Evolutionary conservation across 1,284 basidiomycete genomes (phyloP), one percentile per base, ranked within the genome.

Genomic region (Coniferiporia weirii): DNA sequence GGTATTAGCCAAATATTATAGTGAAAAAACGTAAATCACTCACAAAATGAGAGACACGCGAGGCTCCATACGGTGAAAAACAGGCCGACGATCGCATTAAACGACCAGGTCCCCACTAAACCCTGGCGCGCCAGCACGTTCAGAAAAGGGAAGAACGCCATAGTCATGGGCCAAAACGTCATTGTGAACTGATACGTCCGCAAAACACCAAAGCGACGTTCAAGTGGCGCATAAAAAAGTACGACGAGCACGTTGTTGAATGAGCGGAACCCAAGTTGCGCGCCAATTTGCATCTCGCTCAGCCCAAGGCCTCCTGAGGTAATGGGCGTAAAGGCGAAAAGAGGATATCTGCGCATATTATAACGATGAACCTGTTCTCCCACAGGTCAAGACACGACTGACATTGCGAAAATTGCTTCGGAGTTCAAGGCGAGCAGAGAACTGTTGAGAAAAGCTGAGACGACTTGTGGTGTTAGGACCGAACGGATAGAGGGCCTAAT

Each of bases 311-410:
- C 67, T 19, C 66, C 67, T 34, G 65, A 66, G 2, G 46, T 40
- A 44, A 67, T 61, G 27, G 66, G 65, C 3, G 67, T 68, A 53
- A 62, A 67, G 40, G 64, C 64, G 47, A 68, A 68, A n/a, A 68
- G 46, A 13, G 66, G 63, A 56, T 62, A 66, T 52, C 65, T 64
- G 50, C 15, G 49, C 17, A 32, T 40, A 48, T 52, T 43, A 49
- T 12, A 17, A n/a, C 35, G 4, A 22, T 35, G 13, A 34, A 19
- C 6, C 34, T 40, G 12, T 40, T 15, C 36, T 9, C 32, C 19
- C 43, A 36, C 34, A 19, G 8, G 6, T 17, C 34, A 22, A 13
- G 45, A 9, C 8, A 9, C 38, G 17, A 63, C 57, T 32, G 51
- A 62, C 63, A 64, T 32, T 17, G 61, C 61, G 43, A 64, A 64